phyloP scores from a whole-genome alignment of 805 yeast species.

The Kurtzmaniella cleridarum region DNA sequence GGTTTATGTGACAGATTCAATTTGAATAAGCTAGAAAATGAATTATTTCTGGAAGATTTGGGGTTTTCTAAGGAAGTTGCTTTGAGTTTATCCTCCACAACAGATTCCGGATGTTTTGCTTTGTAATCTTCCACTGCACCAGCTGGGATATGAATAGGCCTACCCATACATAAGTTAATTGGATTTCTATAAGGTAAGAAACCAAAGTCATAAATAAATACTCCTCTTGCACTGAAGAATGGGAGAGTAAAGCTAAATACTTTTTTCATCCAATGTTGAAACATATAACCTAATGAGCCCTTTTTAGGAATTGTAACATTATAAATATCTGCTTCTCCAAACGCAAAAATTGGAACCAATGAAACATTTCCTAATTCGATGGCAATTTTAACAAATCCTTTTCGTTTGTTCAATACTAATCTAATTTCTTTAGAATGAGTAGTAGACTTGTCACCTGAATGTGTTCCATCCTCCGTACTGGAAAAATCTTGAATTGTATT shows the following conservation, averaged over 20 bases:
- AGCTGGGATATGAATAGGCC: conserved; percentile 55
- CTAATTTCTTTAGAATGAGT: conserved; percentile 43
- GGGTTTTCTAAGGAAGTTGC: not conserved
- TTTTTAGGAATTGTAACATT: conserved; percentile 36
- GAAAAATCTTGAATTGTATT: not conserved
- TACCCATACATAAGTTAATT: conserved; percentile 70
- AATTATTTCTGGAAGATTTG: conserved; percentile 6
- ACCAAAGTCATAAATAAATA: conserved; percentile 90
- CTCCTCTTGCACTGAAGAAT: conserved; percentile 84
- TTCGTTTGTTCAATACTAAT: conserved; percentile 68
- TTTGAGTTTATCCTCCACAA: not conserved
- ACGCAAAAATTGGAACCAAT: conserved; percentile 83
- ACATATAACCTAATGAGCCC: conserved; percentile 41
- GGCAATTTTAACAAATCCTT: conserved; percentile 87
- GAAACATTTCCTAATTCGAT: conserved; percentile 70
- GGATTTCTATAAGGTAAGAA: conserved; percentile 80
- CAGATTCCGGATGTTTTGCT: conserved; percentile 27
- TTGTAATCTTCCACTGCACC: conserved; percentile 27
- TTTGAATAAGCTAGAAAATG: conserved; percentile 26
- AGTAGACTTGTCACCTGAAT: conserved; percentile 24
- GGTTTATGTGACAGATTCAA: conserved; percentile 6
- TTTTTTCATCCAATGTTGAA: conserved; percentile 71
- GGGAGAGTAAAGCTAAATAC: conserved; percentile 83
- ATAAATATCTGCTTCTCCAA: conserved; percentile 76
- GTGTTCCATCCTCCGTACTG: conserved; percentile 26